A percentile compares a stretch with the other conserved stretches of the same genome.
Evolutionary conservation across 2,329 filamentous ascomycete species (phyloP).

Genomic region (Arachnomyces sp.): DNA sequence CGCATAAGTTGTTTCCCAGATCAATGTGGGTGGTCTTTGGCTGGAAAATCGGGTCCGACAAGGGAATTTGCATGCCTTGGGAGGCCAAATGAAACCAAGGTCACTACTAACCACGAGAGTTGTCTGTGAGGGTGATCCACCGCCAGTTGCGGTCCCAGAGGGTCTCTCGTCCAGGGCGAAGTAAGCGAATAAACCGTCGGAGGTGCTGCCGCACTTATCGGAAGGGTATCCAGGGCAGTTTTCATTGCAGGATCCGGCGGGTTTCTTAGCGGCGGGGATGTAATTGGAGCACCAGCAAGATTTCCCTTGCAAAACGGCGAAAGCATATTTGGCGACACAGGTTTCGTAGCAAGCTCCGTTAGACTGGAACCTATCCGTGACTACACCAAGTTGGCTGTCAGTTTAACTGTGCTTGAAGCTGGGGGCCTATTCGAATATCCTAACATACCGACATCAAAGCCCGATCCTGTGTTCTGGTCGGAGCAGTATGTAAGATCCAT

Average conservation of each 20-base stretch:
- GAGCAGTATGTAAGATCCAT: slow-evolving; percentile 36
- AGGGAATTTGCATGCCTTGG: background rate
- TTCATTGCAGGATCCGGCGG: slow-evolving; percentile 29
- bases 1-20: background rate
- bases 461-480: slow-evolving; percentile 36
- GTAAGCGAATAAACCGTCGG: slow-evolving; percentile 36
- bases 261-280: slow-evolving; percentile 29
- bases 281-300: slow-evolving; percentile 44
- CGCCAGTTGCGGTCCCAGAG: slow-evolving; percentile 16
- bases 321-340: slow-evolving; percentile 36
- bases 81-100: slow-evolving; percentile 1
- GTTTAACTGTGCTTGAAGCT: background rate
- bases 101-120: slow-evolving; percentile 12
- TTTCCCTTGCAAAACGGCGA: slow-evolving; percentile 38
- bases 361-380: slow-evolving; percentile 34
- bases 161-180: slow-evolving; percentile 27
- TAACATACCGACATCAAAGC: slow-evolving; percentile 28
- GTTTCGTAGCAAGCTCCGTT: slow-evolving; percentile 35
- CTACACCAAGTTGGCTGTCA: slow-evolving; percentile 20
- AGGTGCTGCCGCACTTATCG: slow-evolving; percentile 37
- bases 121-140: slow-evolving; percentile 8
- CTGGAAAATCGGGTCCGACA: background rate
- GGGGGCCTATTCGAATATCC: background rate
- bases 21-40: background rate
- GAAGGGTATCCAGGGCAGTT: slow-evolving; percentile 40